Conservation (phyloP, 345 rosid genomes). For the Turnera subulata region DNA sequence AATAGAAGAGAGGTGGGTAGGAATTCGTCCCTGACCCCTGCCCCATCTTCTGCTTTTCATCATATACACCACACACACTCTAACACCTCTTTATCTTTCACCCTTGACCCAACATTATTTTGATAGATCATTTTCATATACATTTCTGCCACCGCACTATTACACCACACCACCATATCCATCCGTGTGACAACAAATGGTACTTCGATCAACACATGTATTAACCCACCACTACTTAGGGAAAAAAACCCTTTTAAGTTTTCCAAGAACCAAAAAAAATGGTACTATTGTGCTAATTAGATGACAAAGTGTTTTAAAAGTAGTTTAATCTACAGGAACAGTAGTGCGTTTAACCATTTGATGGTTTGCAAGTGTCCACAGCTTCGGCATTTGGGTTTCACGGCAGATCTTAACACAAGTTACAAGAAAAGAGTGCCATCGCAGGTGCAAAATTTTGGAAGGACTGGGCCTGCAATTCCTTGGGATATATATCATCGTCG, state of each 20-base stretch:
- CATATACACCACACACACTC: too few relatives aligned
- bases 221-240: background rate
- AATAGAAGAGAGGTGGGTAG: constrained; percentile 14
- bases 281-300: too few relatives aligned
- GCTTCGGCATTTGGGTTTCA: constrained; percentile 23
- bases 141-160: too few relatives aligned
- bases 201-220: background rate
- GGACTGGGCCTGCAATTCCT: background rate
- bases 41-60: too few relatives aligned
- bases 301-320: too few relatives aligned
- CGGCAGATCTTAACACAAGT: constrained; percentile 33
- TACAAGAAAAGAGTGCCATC: constrained; percentile 33
- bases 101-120: too few relatives aligned
- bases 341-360: too few relatives aligned
- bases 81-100: too few relatives aligned
- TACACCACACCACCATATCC: too few relatives aligned
- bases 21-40: constrained; percentile 23
- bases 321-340: too few relatives aligned
- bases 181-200: background rate
- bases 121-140: too few relatives aligned
- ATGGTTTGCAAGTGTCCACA: too few relatives aligned
- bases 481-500: background rate
- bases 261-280: background rate
- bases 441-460: constrained; percentile 4
- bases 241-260: constrained; percentile 1